Conservation (phyloP, 257 asterid species). For the Salvia rosmarinus region DNA sequence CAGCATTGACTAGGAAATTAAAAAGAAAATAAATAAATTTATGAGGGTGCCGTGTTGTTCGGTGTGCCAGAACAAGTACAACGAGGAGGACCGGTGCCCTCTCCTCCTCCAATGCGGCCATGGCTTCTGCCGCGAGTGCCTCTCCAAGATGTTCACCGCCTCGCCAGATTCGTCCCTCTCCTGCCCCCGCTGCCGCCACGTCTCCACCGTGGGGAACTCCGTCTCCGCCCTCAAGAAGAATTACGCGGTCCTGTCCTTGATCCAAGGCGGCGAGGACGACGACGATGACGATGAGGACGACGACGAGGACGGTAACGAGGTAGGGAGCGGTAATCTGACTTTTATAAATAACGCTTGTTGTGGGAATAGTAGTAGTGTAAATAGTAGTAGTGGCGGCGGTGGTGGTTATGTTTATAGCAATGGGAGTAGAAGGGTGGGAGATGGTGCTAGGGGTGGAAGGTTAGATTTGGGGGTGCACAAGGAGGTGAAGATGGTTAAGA, state of each 20-base stretch:
- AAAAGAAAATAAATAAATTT: not conserved
- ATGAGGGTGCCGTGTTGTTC: constrained; percentile 90
- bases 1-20: not conserved
- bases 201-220: constrained; percentile 88
- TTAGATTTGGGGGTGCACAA: constrained; percentile 73
- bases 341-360: constrained; percentile 22
- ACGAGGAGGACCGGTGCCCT: constrained; percentile 95
- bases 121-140: constrained; percentile 93
- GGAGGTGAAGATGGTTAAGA: constrained; percentile 69
- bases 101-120: constrained; percentile 98
- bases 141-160: constrained; percentile 78
- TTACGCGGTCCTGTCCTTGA: constrained; percentile 71
- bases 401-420: constrained; percentile 35
- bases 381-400: constrained; percentile 36
- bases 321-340: constrained; percentile 23
- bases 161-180: constrained; percentile 72
- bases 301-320: constrained; percentile 38
- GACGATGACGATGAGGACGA: constrained; percentile 75
- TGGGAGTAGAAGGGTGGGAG: constrained; percentile 48
- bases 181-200: constrained; percentile 97
- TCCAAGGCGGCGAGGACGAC: constrained; percentile 71
- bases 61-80: constrained; percentile 87
- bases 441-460: constrained; percentile 52
- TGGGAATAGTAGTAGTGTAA: constrained; percentile 34
- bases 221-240: constrained; percentile 83